phyloP scores from a whole-genome alignment of 1,284 basidiomycete genomes.

The Xerocomus cyaneibrunnescens region DNA sequence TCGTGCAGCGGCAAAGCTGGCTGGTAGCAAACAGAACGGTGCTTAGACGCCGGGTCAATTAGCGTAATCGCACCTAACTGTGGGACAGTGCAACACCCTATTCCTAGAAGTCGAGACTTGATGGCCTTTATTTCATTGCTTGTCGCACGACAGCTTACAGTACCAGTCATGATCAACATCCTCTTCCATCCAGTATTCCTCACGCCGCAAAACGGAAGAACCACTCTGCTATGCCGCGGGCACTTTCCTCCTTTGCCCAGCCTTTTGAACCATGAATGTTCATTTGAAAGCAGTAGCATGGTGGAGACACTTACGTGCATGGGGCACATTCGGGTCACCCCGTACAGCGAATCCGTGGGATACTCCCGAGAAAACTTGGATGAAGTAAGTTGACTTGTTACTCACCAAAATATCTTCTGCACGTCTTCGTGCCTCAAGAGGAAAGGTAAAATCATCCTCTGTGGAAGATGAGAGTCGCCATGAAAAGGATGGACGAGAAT shows the following conservation, averaged over 20 bases:
- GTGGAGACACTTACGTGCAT: slow-evolving; percentile 28
- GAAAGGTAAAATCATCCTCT: slow-evolving; percentile 32
- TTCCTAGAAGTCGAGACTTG: not conserved
- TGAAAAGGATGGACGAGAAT: not conserved
- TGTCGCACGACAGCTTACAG: slow-evolving; percentile 4
- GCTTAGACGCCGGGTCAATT: not conserved
- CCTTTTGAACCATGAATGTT: slow-evolving; percentile 1
- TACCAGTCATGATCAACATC: not conserved
- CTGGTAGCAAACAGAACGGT: not conserved
- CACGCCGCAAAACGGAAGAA: slow-evolving; percentile 13
- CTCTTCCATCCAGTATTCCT: not conserved
- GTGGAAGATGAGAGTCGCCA: slow-evolving; percentile 30
- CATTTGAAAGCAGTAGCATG: not conserved
- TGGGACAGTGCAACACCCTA: not conserved
- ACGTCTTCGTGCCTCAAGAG: slow-evolving; percentile 17
- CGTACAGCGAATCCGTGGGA: slow-evolving; percentile 35
- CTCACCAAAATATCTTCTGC: slow-evolving; percentile 31
- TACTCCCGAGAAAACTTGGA: slow-evolving; percentile 35
- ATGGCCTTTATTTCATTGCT: not conserved
- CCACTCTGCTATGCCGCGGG: slow-evolving; percentile 20
- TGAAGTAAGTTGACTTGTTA: slow-evolving; percentile 23
- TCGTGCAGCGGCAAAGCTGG: slow-evolving; percentile 39
- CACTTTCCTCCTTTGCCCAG: slow-evolving; percentile 25
- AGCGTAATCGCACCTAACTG: not conserved
- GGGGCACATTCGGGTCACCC: slow-evolving; percentile 18